Percentiles rank a stretch among this genome's conserved stretches.
Evolutionary conservation across 1,284 basidiomycete genomes (phyloP).

Genomic region (Puccinia hordei): DNA sequence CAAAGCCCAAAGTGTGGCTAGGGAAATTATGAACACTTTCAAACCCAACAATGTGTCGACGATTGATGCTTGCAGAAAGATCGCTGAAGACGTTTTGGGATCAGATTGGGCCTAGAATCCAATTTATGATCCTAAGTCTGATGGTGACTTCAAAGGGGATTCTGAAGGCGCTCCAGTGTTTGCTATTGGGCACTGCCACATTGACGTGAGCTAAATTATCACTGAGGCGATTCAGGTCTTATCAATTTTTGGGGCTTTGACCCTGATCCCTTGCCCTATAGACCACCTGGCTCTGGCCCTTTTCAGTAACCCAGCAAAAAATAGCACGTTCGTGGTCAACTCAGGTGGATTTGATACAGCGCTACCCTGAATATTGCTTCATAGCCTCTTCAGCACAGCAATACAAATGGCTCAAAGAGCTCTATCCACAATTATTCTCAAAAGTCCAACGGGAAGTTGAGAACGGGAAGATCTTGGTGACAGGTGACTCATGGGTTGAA

Average conservation of each 20-base stretch:
- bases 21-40: slow-evolving; percentile 59
- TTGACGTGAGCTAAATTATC: slow-evolving; percentile 64
- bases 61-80: slow-evolving; percentile 66
- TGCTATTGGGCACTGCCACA: slow-evolving; percentile 49
- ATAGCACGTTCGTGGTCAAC: slow-evolving; percentile 87
- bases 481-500: slow-evolving; percentile 84
- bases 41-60: slow-evolving; percentile 60
- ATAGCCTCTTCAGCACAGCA: slow-evolving; percentile 89
- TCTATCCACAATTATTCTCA: slow-evolving; percentile 84
- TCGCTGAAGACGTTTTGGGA: slow-evolving; percentile 82
- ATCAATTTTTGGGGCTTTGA: background rate
- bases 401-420: slow-evolving; percentile 79
- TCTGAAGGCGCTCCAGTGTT: slow-evolving; percentile 62
- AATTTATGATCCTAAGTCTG: slow-evolving; percentile 70
- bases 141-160: slow-evolving; percentile 61
- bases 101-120: slow-evolving; percentile 75
- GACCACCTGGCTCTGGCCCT: slow-evolving; percentile 77
- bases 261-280: slow-evolving; percentile 32
- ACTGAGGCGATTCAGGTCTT: slow-evolving; percentile 26
- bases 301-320: slow-evolving; percentile 92
- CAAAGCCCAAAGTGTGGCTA: slow-evolving; percentile 57
- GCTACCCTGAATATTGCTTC: slow-evolving; percentile 96
- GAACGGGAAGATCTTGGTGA: slow-evolving; percentile 77
- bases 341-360: slow-evolving; percentile 88
- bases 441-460: slow-evolving; percentile 75